phyloP scores from a whole-genome alignment of 1,284 basidiomycete genomes.

The Caloboletus inedulis region DNA sequence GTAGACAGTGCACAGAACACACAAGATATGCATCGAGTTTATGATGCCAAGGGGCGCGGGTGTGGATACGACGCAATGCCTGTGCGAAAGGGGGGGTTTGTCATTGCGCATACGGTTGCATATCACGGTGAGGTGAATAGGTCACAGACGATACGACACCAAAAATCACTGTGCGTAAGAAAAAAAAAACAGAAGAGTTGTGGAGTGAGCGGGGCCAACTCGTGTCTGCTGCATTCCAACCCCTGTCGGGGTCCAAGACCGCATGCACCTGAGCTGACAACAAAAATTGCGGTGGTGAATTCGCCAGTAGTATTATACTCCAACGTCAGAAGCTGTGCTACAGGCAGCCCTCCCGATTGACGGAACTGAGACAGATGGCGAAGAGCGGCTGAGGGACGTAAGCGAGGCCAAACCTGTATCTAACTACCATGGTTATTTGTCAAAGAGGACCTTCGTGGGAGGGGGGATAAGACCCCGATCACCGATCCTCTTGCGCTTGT shows the following conservation, averaged over 20 bases:
- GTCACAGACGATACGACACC: too few relatives aligned
- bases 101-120: not conserved
- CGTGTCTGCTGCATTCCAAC: not conserved
- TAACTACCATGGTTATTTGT: slow-evolving; percentile 29
- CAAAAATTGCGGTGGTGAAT: too few relatives aligned
- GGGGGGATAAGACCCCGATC: too few relatives aligned
- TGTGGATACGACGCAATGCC: not conserved
- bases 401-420: not conserved
- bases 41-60: too few relatives aligned
- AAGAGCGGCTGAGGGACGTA: slow-evolving; percentile 11
- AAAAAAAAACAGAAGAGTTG: too few relatives aligned
- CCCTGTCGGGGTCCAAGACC: too few relatives aligned
- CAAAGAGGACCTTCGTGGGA: too few relatives aligned
- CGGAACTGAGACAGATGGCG: slow-evolving; percentile 20
- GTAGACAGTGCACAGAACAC: not conserved
- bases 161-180: not conserved
- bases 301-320: not conserved
- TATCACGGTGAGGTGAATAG: not conserved
- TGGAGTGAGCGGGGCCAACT: too few relatives aligned
- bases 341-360: slow-evolving; percentile 9
- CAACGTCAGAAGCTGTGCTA: not conserved
- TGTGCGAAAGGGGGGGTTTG: not conserved
- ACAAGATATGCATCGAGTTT: not conserved
- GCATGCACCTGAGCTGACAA: too few relatives aligned
- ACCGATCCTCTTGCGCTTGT: not conserved